Conservation (phyloP, 371 early-diverging fungal genomes). For the Coemansia sp. region DNA sequence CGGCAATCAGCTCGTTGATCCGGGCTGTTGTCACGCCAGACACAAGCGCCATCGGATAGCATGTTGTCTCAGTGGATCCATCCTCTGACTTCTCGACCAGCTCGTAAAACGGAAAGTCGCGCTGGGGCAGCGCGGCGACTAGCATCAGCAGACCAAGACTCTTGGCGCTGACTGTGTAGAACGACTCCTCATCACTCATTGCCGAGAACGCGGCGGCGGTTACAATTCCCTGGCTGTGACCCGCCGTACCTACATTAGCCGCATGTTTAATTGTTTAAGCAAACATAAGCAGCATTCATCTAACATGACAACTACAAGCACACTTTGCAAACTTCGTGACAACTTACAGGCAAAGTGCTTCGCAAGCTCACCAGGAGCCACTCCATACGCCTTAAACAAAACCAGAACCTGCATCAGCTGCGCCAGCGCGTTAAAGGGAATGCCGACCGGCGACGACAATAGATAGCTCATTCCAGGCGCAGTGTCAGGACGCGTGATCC, state of each 20-base stretch:
- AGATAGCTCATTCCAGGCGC: conserved; percentile 77
- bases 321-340: too few species aligned
- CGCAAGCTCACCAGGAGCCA: conserved; percentile 54
- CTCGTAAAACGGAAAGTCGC: not conserved
- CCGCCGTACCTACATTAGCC: conserved; percentile 57
- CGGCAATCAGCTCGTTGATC: not conserved
- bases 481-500: conserved; percentile 76
- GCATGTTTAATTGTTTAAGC: too few species aligned
- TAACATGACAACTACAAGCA: too few species aligned
- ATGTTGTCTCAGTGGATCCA: not conserved
- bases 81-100: not conserved
- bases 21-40: not conserved
- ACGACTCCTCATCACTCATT: conserved; percentile 74
- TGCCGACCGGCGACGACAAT: conserved; percentile 73
- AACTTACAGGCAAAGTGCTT: conserved; percentile 55
- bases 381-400: conserved; percentile 57
- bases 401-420: conserved; percentile 57
- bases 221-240: conserved; percentile 91
- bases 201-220: conserved; percentile 80
- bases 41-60: conserved; percentile 14
- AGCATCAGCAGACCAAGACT: conserved; percentile 59
- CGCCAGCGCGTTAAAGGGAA: conserved; percentile 84
- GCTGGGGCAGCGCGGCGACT: conserved; percentile 8
- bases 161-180: conserved; percentile 72
- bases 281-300: too few species aligned